Conservation (phyloP, 805 yeast genomes). For the Teunomyces funiuensis region DNA sequence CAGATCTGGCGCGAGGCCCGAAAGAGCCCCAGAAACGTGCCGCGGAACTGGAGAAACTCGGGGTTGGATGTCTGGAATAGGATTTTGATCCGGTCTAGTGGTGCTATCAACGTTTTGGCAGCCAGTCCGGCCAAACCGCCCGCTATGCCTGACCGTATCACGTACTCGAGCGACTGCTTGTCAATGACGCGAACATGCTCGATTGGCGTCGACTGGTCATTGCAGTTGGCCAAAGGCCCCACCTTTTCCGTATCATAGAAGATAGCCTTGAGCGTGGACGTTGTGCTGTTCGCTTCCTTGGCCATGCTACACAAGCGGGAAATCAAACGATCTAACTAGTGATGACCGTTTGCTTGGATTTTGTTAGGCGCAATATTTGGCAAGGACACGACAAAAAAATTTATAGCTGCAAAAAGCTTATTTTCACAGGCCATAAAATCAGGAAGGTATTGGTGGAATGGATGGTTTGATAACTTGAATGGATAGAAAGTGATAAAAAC, state of each 20-base stretch:
- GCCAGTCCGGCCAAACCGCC: conserved; percentile 96
- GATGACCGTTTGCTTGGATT: background rate
- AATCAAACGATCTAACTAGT: background rate
- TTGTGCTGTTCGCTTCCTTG: conserved; percentile 1
- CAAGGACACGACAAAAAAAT: no score
- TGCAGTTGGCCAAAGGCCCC: conserved; percentile 14
- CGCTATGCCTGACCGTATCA: conserved; percentile 81
- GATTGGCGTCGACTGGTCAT: conserved; percentile 31
- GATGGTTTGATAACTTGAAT: no score
- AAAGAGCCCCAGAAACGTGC: conserved; percentile 73
- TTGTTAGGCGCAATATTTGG: no score
- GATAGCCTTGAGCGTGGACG: background rate
- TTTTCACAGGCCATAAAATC: no score
- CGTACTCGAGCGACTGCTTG: conserved; percentile 74
- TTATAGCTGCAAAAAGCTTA: no score
- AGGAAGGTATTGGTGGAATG: no score
- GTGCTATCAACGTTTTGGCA: conserved; percentile 95
- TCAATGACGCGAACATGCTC: conserved; percentile 44
- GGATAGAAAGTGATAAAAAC: no score
- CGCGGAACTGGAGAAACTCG: conserved; percentile 75
- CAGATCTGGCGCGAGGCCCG: conserved; percentile 71
- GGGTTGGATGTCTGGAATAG: conserved; percentile 95
- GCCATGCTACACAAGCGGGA: conserved; percentile 2
- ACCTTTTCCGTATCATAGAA: conserved; percentile 4
- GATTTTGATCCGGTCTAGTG: conserved; percentile 91